These are phyloP conservation scores for Colletotrichum cuscutae DNA, from an alignment of 2,329 filamentous ascomycete genomes.

Conservation along the genomic window DNA sequence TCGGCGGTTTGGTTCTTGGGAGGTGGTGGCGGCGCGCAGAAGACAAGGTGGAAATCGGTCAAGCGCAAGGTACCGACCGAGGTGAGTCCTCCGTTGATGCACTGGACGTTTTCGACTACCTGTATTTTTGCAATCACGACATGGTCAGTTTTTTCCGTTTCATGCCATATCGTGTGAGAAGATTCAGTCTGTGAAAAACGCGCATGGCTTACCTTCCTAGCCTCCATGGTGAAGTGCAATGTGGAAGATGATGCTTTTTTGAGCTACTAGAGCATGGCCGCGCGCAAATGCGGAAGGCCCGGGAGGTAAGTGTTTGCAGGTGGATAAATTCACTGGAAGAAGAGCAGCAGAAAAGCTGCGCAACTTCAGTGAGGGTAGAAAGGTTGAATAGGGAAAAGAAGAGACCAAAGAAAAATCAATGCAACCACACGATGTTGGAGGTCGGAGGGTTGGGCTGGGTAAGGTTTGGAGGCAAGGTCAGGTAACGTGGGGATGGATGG, in stretches of 20 bases:
- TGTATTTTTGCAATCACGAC: conserved; percentile 36
- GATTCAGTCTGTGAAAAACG: not conserved
- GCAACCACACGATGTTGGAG: not conserved
- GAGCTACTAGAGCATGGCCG: conserved; percentile 33
- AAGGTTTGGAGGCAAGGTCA: conserved; percentile 12
- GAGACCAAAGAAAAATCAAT: not conserved
- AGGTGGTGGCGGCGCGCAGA: conserved; percentile 55
- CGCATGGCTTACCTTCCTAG: conserved; percentile 48
- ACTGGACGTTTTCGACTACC: conserved; percentile 68
- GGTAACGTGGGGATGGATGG: not conserved
- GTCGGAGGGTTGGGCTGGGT: conserved; percentile 9
- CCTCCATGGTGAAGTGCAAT: conserved; percentile 47
- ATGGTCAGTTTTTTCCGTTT: conserved; percentile 34
- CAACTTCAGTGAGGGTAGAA: conserved; percentile 7
- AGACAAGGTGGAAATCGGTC: conserved; percentile 71
- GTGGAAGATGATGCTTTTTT: conserved; percentile 27
- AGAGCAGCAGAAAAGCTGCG: conserved; percentile 22
- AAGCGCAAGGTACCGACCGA: conserved; percentile 68
- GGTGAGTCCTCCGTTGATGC: conserved; percentile 67
- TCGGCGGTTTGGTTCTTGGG: conserved; percentile 38
- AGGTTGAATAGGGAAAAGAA: not conserved
- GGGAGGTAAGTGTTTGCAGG: conserved; percentile 7
- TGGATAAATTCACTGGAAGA: conserved; percentile 15
- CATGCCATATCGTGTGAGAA: not conserved
- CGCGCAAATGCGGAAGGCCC: conserved; percentile 14